Base-by-base conservation (phyloP, 352 stramenopile genomes). In the Phytophthora cactorum region DNA sequence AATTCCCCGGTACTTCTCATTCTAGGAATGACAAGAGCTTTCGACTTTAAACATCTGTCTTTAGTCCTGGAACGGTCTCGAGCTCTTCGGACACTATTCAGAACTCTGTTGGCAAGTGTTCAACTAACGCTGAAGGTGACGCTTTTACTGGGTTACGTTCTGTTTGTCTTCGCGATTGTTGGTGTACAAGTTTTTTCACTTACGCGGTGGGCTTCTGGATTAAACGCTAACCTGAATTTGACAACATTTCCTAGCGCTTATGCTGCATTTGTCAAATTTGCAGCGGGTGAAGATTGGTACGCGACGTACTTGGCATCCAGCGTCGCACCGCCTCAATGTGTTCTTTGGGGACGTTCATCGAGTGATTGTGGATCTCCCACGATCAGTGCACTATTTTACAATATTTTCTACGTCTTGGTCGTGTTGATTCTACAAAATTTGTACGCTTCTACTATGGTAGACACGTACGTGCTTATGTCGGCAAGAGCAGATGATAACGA, bases 41-140 rank as follows among this genome's bases (percentile, higher is more conserved):
- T 95, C 44, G 88, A 95, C 59, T 94, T 93, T 62, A 91, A 91
- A 27, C 85, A 95, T 59, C 78, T 95, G 0, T 86, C 85, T n/a
- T 56, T 93, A 10, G 85, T 93, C 1, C 71, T 95, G 3, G 87
- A 95, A 58, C 71, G 78, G 1, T 88, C 89, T 63, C 72, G 78
- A 15, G 81, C 85, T 25, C 78, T 95, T 58, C 75, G 82, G 10
- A 92, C 86, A 2, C 47, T 95, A 22, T 93, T 93, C 47, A 74
- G 90, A 68, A 95, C 88, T 7, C 68, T 95, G 0, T 61, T 92
- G 3, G 79, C 79, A 0, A 89, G 81, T 41, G 84, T 89, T 25
- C 79, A 82, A 27, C 68, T 89, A 27, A 90, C 83, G 15, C 71
- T 94, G 15, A 95, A 95, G 51, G 84, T 94, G 34, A 90, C 85